Base-by-base conservation (phyloP, 2,329 filamentous ascomycete genomes). In the Cladosporium sp. region DNA sequence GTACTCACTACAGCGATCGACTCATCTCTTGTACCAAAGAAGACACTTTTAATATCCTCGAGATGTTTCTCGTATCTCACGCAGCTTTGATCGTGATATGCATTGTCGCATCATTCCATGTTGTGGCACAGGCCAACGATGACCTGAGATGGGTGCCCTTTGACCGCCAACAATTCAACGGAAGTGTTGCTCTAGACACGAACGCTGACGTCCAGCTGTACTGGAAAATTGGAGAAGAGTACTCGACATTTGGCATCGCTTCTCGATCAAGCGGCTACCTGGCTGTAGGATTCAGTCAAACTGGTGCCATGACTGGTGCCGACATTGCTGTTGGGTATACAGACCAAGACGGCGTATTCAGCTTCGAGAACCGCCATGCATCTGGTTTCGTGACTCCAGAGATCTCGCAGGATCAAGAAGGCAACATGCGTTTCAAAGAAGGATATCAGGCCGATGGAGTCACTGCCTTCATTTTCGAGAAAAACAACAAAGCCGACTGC, bases 191-290 rank as follows among this genome's bases (percentile, higher is more conserved):
- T 40, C 57, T 59, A 38, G 57, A 59, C 46, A 31, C 19, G 4
- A 49, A 56, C 9, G 57, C 53, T 2, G 19, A 55, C 34, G 53
- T 59, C n/a, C 55, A 57, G 19, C 53, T 59, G 4, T 59, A 55
- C 55, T 59, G 57, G 57, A 57, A 49, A 31, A 56, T 35, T 45
- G 57, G 57, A 16, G 55, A 55, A 33, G 50, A 59, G 22, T 56
- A 59, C 14, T 59, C 57, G 34, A 55, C 55, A n/a, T 59, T 52
- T 19, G 57, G 53, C 13, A 34, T 56, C 35, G 57, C 57, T 9
- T 59, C 57, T 49, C 57, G 51, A n/a, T 59, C 57, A 7, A 54
- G 33, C 41, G 57, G 57, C 19, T 59, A 59, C 37, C 57, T 59
- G 9, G 57, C 55, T n/a, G 50, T 59, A 11, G 57, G 57, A 14